Base-by-base conservation (phyloP, 768 basidiomycete species). In the Pleurotus tuoliensis region DNA sequence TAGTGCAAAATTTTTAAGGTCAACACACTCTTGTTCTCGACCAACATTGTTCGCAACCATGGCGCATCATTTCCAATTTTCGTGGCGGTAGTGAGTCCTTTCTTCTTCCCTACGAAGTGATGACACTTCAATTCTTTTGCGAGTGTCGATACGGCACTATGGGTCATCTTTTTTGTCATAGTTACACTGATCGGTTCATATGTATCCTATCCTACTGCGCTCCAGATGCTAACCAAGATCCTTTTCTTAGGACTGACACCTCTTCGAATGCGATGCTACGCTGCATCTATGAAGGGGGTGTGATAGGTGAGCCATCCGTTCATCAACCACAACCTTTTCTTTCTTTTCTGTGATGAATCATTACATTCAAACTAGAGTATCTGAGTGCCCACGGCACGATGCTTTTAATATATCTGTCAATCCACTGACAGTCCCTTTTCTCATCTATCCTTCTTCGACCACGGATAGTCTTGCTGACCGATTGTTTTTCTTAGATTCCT, bases 361-460 rank as follows among this genome's bases (percentile, higher is more conserved):
- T 72, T 75, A 65, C 71, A 80, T 83, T 88, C 88, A 92, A 92
- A 92, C 89, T 92, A 92, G 88, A 91, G 88, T 92, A 85, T 90
- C 79, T 91, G 89, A 92, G 89, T 71, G 84, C 77, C 71, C 58
- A 60, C 5, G 70, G 80, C 82, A 74, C 86, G 64, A 86, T 90
- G 89, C 81, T 90, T 84, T 86, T 59, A 78, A 59, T 79, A 74
- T 77, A 80, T 81, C 62, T 70, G 68, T 70, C 69, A 70, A 71
- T 83, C 81, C 76, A 78, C 87, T 88, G 87, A 89, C 67, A 58
- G 63, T 55, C 25, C 47, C 54, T 6, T 53, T 15, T 13, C 57
- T 11, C 22, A 38, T 56, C 38, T 15, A 16, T n/a, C 16, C 40
- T 41, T 25, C 16, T 24, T 25, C 24, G 24, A 25, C 2, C 12